These are phyloP conservation scores for Anthracocystis setariae DNA, from an alignment of 1,284 basidiomycete species.

Conservation along the genomic window DNA sequence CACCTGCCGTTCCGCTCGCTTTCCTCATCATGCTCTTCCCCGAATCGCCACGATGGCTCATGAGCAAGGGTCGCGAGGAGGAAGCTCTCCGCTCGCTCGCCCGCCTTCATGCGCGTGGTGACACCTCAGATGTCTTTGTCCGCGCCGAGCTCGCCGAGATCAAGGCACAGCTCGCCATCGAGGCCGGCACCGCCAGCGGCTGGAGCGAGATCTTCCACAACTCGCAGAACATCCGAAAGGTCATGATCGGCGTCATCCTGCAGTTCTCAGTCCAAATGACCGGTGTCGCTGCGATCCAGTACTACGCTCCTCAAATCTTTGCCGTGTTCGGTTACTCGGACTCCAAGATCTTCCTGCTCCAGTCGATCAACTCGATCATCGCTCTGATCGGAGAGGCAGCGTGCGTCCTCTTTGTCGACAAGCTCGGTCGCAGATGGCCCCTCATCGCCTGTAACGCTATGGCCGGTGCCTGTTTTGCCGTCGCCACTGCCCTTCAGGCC, in stretches of 20 bases:
- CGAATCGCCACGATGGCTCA: conserved; percentile 73
- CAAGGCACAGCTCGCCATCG: conserved; percentile 65
- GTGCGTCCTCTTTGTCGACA: conserved; percentile 74
- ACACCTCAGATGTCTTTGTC: conserved; percentile 70
- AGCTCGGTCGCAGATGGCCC: conserved; percentile 72
- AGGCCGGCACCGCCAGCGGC: conserved; percentile 39
- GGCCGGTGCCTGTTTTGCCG: conserved; percentile 72
- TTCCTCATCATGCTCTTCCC: conserved; percentile 72
- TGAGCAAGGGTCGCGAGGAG: conserved; percentile 72
- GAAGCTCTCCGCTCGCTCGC: conserved; percentile 71
- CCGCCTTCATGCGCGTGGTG: conserved; percentile 72
- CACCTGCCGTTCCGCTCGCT: conserved; percentile 73
- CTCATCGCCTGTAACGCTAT: conserved; percentile 73
- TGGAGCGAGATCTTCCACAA: conserved; percentile 73
- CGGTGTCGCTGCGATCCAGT: conserved; percentile 72
- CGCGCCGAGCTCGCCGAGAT: conserved; percentile 69
- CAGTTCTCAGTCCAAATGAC: conserved; percentile 71
- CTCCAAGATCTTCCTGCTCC: conserved; percentile 72
- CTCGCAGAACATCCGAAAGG: conserved; percentile 71
- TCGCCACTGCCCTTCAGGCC: conserved; percentile 73
- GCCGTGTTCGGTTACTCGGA: conserved; percentile 70
- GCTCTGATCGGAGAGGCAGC: conserved; percentile 74
- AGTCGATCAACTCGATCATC: conserved; percentile 75
- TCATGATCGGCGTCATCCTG: conserved; percentile 69
- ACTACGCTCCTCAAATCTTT: conserved; percentile 69